Evolutionary conservation across 1,284 basidiomycete genomes (phyloP), one percentile per base, ranked within the genome.

Genomic region (Boletus sp.): DNA sequence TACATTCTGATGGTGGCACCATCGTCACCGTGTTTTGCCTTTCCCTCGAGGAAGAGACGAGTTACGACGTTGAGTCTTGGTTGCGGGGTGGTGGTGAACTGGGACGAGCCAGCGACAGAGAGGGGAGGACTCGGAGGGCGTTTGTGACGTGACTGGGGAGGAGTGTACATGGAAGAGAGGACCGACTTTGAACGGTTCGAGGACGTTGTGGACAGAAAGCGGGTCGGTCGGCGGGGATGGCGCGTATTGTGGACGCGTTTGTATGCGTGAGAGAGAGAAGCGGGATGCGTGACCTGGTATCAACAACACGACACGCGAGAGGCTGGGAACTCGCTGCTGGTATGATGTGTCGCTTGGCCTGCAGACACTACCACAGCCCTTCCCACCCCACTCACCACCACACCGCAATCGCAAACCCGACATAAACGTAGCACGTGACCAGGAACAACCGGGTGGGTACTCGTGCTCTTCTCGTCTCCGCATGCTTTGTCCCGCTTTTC

Each of bases 11-110:
- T 76, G 17, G 76, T 69, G 29, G 78, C 84, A 36, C 80, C 82
- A 59, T 86, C 82, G 36, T 76, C 67, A 2, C 74, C 77, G 49
- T 77, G 75, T 63, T 79, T 83, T 23, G 80, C 80, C 63, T 80
- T 82, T 30, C 86, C 86, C 58, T 88, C 84, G 43, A 89, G 78
- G 10, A 79, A 81, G 26, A 88, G 75, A 50, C 84, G 82, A 49
- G 84, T 82, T 4, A 88, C 83, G 16, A 87, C 69, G 58, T 86
- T 86, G 43, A 81, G 57, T 57, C 76, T 82, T 44, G 72, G 69
- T 44, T 73, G 73, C 22, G 70, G 54, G 5, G 61, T 62, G 9
- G 62, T 59, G 1, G 64, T 69, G 43, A 58, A 55, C 23, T 69
- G 67, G 6, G 67, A 66, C 1, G 72, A 69, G 44, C 62, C 65